Evolutionary conservation across 2,329 filamentous ascomycete species (phyloP).

Genomic region (Bipolaris cookei): DNA sequence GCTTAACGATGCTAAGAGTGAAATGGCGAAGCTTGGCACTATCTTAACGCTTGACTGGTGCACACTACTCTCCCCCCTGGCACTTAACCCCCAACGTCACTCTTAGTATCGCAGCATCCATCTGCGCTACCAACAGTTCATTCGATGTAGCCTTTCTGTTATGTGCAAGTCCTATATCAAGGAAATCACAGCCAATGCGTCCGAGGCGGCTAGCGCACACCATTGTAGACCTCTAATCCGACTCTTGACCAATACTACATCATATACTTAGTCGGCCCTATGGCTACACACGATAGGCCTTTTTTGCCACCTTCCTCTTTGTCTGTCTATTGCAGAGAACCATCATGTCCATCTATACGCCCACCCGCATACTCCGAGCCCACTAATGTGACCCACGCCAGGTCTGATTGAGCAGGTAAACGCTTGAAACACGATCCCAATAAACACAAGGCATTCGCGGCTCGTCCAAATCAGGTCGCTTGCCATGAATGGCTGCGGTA

Average conservation of each 20-base stretch:
- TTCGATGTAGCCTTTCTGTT: not conserved
- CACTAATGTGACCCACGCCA: constrained; percentile 12
- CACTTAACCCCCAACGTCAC: constrained; percentile 5
- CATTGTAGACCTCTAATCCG: constrained; percentile 13
- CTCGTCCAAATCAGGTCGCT: constrained; percentile 41
- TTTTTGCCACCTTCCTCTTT: constrained; percentile 4
- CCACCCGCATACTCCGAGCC: constrained; percentile 3
- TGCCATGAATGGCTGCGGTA: constrained; percentile 27
- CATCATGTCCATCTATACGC: constrained; percentile 2
- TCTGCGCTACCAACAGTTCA: constrained; percentile 20
- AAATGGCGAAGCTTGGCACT: constrained; percentile 34
- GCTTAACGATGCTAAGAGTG: constrained; percentile 33
- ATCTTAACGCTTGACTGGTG: constrained; percentile 33
- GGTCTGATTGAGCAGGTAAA: constrained; percentile 38
- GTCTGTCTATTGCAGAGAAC: not conserved
- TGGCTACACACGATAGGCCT: constrained; percentile 17
- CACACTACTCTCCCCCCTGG: constrained; percentile 19
- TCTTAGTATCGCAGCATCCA: constrained; percentile 14
- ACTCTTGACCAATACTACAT: constrained; percentile 10
- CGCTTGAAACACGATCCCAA: constrained; percentile 22
- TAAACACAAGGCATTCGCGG: constrained; percentile 24
- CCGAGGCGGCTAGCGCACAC: constrained; percentile 5
- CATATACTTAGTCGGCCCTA: constrained; percentile 12
- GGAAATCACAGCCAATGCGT: not conserved
- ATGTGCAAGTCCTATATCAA: not conserved